A percentile compares a stretch with the other conserved stretches of the same genome.
phyloP scores from a whole-genome alignment of 345 rosid genomes.

The Eucalyptus tenuipes region DNA sequence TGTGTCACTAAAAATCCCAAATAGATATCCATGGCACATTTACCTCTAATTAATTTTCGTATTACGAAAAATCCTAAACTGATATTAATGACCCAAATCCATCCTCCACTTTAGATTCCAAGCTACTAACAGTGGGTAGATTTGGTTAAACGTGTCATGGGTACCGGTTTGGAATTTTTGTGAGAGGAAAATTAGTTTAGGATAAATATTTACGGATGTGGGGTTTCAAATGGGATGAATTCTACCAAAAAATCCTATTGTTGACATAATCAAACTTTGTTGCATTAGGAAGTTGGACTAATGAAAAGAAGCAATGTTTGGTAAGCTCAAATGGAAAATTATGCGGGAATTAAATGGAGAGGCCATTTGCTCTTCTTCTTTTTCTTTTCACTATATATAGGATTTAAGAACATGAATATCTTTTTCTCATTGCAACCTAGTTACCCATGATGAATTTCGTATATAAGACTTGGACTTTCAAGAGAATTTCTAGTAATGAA shows the following conservation, averaged over 20 bases:
- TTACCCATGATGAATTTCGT: not conserved
- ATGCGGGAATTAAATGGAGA: not conserved
- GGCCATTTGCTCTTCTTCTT: not conserved
- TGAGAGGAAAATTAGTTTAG: not conserved
- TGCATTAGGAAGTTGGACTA: not conserved
- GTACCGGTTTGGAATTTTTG: not conserved
- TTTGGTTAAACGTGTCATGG: not conserved
- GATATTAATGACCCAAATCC: not conserved
- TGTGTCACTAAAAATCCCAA: not conserved
- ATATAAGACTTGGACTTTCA: not conserved
- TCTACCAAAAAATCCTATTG: not conserved
- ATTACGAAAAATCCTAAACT: not conserved
- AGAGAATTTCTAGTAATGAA: not conserved
- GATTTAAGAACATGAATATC: not conserved
- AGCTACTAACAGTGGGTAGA: not conserved
- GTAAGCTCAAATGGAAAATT: not conserved
- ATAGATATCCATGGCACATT: fast-evolving
- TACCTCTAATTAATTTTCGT: not conserved
- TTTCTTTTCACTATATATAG: not conserved
- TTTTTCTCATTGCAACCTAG: not conserved
- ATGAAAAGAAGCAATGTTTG: not conserved
- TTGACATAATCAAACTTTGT: not conserved
- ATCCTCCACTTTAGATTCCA: not conserved
- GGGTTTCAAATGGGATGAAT: not conserved
- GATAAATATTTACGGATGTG: not conserved